phyloP scores from a whole-genome alignment of 805 yeast species.

The Starmera amethionina region DNA sequence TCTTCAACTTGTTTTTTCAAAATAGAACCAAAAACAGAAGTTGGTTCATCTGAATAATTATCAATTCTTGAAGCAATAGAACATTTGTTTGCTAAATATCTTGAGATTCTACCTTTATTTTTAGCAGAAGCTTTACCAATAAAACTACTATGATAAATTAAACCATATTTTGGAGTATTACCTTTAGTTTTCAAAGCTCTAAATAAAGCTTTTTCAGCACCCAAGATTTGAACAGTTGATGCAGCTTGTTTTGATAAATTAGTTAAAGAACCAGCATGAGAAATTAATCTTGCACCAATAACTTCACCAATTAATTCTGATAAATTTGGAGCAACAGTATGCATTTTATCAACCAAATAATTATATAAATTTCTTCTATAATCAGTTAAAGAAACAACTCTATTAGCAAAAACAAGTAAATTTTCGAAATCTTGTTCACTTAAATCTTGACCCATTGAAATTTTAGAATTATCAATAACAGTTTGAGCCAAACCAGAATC shows the following conservation, averaged over 20 bases:
- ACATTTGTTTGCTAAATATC: constrained; percentile 98
- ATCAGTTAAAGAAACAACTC: constrained; percentile 86
- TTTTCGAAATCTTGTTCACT: constrained; percentile 91
- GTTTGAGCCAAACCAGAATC: constrained; percentile 89
- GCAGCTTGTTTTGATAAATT: constrained; percentile 97
- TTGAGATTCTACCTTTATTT: constrained; percentile 98
- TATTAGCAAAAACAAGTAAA: constrained; percentile 82
- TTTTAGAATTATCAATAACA: constrained; percentile 89
- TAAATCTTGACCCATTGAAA: constrained; percentile 98
- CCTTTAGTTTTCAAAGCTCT: constrained; percentile 98
- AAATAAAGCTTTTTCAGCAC: constrained; percentile 98
- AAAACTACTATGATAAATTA: constrained; percentile 91
- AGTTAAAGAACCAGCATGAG: constrained; percentile 97
- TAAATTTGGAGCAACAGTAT: constrained; percentile 94
- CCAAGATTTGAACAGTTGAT: constrained; percentile 95
- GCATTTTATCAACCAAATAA: constrained; percentile 92
- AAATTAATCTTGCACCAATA: constrained; percentile 96
- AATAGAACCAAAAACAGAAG: constrained; percentile 80
- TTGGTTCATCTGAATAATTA: constrained; percentile 91
- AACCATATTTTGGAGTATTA: constrained; percentile 97
- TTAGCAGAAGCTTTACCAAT: constrained; percentile 96
- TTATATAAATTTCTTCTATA: constrained; percentile 78
- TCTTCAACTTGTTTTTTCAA: constrained; percentile 97
- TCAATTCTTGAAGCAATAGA: constrained; percentile 98
- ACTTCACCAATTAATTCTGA: constrained; percentile 97